Evolutionary conservation across 805 yeast species (phyloP).

Genomic region (Cephaloascus fragrans): DNA sequence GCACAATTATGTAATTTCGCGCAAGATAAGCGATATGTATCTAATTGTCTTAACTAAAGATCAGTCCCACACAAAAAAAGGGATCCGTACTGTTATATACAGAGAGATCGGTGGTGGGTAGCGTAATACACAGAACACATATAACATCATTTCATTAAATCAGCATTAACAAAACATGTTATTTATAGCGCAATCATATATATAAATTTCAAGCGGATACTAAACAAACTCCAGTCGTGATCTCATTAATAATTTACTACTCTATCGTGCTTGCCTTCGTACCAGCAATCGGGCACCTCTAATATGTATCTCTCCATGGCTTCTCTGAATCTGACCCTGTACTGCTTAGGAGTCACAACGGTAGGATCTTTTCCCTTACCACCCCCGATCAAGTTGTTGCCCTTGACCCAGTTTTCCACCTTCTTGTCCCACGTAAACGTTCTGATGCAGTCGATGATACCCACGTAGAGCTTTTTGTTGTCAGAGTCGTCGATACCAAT

Average conservation of each 20-base stretch:
- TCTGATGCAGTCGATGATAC: conserved; percentile 88
- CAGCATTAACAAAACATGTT: too few species aligned
- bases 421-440: conserved; percentile 99
- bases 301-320: conserved; percentile 95
- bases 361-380: conserved; percentile 91
- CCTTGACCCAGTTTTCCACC: conserved; percentile 97
- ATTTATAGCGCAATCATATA: too few species aligned
- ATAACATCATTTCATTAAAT: too few species aligned
- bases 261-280: conserved; percentile 18
- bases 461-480: conserved; percentile 69
- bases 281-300: conserved; percentile 83
- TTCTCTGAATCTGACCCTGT: conserved; percentile 86
- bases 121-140: too few species aligned
- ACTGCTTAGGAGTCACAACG: conserved; percentile 93
- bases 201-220: too few species aligned
- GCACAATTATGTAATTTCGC: too few species aligned
- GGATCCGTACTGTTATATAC: too few species aligned
- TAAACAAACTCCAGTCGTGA: too few species aligned
- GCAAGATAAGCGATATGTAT: too few species aligned
- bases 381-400: conserved; percentile 79
- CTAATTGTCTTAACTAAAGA: too few species aligned
- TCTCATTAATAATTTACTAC: not conserved
- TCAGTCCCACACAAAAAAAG: too few species aligned
- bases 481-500: conserved; percentile 74
- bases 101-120: too few species aligned